Evolutionary conservation across 768 basidiomycete genomes (phyloP), one percentile per base, ranked within the genome.

Genomic region (Trametes cubensis): DNA sequence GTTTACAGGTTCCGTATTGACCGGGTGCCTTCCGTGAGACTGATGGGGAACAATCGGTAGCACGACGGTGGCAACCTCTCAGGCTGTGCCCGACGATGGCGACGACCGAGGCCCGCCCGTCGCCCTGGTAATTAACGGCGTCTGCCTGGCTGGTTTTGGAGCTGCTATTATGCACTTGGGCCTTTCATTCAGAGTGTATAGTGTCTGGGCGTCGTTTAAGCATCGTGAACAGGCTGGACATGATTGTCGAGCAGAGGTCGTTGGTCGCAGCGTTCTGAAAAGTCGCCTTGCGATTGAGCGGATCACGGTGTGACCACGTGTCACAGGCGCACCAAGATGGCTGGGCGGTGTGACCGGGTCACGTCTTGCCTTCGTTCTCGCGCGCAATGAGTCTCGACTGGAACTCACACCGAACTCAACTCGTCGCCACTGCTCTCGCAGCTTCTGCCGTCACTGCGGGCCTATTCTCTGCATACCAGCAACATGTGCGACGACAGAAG

Each of bases 361-460:
- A 40, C 58, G 23, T 28, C 8, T n/a, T 17, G n/a, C 8, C 17
- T 40, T 38, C 25, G 44, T 26, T 25, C 39, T 40, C 17, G 45
- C 26, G 28, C 45, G n/a, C 46, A 8, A 71, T 71, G 68, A 58
- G 41, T 39, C n/a, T 74, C 40, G 71, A 74, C 67, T 38, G 70
- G 50, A 66, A 66, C 18, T 84, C 86, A 21, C 88, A 90, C 69
- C 81, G 78, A 66, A 77, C 81, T 14, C 90, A 92, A 69, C 83
- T 92, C 48, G 67, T 90, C 26, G 76, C 82, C 46, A 82, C 85
- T 14, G 90, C 89, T n/a, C 64, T 86, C 45, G 81, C 82, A 14
- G 84, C 89, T 14, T 88, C 90, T 6, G 63, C 83, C 2, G 75
- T 82, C 0, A 92, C 90, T 13, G 86, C 82, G 6, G 77, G 81